phyloP scores from a whole-genome alignment of 2,329 filamentous ascomycete species.

The Thielaviopsis euricoi region DNA sequence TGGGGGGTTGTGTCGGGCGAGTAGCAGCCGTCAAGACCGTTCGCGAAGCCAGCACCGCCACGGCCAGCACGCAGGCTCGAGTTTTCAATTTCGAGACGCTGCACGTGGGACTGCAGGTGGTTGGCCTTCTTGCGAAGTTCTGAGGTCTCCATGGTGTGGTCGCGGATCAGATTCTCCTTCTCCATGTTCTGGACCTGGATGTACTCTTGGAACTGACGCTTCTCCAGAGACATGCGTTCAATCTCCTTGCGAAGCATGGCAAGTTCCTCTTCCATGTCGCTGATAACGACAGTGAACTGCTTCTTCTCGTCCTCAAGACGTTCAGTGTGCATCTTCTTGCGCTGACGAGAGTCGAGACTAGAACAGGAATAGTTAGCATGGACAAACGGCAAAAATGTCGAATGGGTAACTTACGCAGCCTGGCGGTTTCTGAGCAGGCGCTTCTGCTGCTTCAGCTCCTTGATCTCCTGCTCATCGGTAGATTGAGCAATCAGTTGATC shows the following conservation, averaged over 20 bases:
- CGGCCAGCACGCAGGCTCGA: conserved; percentile 24
- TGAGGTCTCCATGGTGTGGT: conserved; percentile 77
- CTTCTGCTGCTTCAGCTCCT: conserved; percentile 97
- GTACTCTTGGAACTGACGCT: conserved; percentile 58
- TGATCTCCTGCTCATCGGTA: conserved; percentile 81
- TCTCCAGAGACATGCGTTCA: conserved; percentile 55
- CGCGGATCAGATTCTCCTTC: conserved; percentile 80
- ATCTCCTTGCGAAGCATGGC: conserved; percentile 49
- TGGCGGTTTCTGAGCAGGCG: conserved; percentile 86
- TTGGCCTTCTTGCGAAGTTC: conserved; percentile 86
- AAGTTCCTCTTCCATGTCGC: conserved; percentile 63
- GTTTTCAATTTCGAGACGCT: conserved; percentile 41
- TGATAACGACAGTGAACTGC: conserved; percentile 61
- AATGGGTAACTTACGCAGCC: conserved; percentile 58
- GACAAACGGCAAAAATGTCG: conserved; percentile 15
- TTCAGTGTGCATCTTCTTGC: conserved; percentile 97
- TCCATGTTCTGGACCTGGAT: conserved; percentile 65
- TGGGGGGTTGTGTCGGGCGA: conserved; percentile 45
- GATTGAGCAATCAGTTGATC: conserved; percentile 81
- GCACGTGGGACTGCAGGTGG: conserved; percentile 57
- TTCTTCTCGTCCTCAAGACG: conserved; percentile 96
- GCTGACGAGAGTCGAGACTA: conserved; percentile 86
- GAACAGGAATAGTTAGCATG: conserved; percentile 10
- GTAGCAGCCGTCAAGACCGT: conserved; percentile 67
- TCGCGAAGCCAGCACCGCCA: conserved; percentile 46